Evolutionary conservation across 495 filamentous ascomycete genomes (phyloP).

Genomic region (Neurospora discreta): DNA sequence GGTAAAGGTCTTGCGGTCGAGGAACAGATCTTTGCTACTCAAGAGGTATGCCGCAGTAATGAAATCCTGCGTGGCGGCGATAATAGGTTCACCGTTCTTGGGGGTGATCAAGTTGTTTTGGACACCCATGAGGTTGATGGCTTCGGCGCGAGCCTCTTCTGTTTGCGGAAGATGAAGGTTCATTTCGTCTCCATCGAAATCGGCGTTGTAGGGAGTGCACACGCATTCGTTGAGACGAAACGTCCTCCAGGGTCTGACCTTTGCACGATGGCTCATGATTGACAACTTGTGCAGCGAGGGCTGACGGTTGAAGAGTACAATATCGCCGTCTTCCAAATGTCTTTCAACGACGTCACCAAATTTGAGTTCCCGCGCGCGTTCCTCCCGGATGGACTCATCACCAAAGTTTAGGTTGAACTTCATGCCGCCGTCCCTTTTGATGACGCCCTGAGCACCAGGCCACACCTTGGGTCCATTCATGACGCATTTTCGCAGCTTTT

Average conservation of each 20-base stretch:
- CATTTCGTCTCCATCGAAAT: slow-evolving; percentile 99
- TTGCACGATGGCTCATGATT: slow-evolving; percentile 89
- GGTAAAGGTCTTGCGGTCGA: slow-evolving; percentile 71
- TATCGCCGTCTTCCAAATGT: slow-evolving; percentile 90
- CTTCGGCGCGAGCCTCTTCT: slow-evolving; percentile 91
- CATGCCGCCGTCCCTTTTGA: slow-evolving; percentile 53
- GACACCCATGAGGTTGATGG: slow-evolving; percentile 94
- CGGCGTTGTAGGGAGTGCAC: slow-evolving; percentile 96
- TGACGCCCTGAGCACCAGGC: slow-evolving; percentile 77
- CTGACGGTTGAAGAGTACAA: slow-evolving; percentile 96
- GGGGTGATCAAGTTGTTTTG: slow-evolving; percentile 92
- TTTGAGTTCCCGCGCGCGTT: slow-evolving; percentile 56
- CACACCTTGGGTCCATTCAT: slow-evolving; percentile 61
- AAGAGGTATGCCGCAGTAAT: slow-evolving; percentile 89
- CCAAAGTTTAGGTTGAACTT: slow-evolving; percentile 69
- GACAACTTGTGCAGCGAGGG: slow-evolving; percentile 95
- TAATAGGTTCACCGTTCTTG: slow-evolving; percentile 96
- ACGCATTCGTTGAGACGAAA: slow-evolving; percentile 98
- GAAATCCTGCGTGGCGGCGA: slow-evolving; percentile 96
- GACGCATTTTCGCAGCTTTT: slow-evolving; percentile 64
- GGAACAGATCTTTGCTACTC: slow-evolving; percentile 89
- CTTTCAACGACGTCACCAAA: slow-evolving; percentile 87
- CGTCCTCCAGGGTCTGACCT: slow-evolving; percentile 88
- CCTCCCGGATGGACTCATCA: slow-evolving; percentile 35
- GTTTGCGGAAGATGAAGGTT: slow-evolving; percentile 98